Evolutionary conservation across 1,284 basidiomycete species (phyloP), one percentile per base, ranked within the genome.

Genomic region (Phellopilus nigrolimitatus): DNA sequence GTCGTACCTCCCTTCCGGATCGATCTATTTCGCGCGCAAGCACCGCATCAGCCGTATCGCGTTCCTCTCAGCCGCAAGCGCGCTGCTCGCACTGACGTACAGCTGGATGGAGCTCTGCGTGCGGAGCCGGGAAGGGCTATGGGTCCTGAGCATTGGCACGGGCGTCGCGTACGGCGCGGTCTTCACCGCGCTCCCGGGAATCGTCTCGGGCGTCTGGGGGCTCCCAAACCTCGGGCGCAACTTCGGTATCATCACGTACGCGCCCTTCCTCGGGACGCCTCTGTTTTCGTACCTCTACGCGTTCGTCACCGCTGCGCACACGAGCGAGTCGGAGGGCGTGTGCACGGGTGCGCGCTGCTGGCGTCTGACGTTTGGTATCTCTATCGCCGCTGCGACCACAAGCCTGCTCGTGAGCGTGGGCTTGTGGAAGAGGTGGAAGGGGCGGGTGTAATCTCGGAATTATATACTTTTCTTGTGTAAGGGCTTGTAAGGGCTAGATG

Each of bases 221-320:
- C 63, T 74, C 24, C 62, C 71, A n/a, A 76, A 86, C 57, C 68
- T 83, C 1, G 87, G 80, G 9, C 77, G 87, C 52, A 90, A 89
- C 65, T 89, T 82, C 57, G 87, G 87, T 21, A 68, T 87, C 38
- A 63, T 87, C 51, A 79, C 82, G 37, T 87, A 86, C 56, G 79
- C 85, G 0, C 81, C 84, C 5, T 84, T 89, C 64, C 63, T 80
- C 22, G 87, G 86, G 7, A 88, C 85, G 0, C 79, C 84, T 1
- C 37, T 79, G 0, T 89, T 88, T 61, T 87, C 87, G 3, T 88
- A 85, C 62, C 62, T 89, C 0, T 90, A 87, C 55, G 86, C 87
- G 7, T 80, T 82, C 57, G 62, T 86, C 41, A 73, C 83, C 2
- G 76, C 73, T 2, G 65, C 70, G 2, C 74, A 80, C 55, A 69